A percentile compares a stretch with the other conserved stretches of the same genome.
Evolutionary conservation across 2,329 filamentous ascomycete species (phyloP).

Genomic region (Xylariaceae sp.): DNA sequence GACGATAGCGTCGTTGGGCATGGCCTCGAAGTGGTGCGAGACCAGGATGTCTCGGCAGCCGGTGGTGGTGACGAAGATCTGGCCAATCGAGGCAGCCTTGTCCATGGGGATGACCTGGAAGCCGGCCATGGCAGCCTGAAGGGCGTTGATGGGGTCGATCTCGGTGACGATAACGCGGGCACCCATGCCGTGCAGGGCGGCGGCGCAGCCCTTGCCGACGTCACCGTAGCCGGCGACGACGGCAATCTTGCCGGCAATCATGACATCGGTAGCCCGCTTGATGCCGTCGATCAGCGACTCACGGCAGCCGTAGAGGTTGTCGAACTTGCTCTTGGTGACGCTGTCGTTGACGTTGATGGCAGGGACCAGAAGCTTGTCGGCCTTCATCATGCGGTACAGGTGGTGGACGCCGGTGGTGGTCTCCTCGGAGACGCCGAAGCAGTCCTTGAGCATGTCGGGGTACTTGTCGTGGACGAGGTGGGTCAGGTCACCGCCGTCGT

Average conservation of each 20-base stretch:
- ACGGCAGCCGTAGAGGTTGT: slow-evolving; percentile 99
- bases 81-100: slow-evolving; percentile 77
- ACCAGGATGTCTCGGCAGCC: slow-evolving; percentile 97
- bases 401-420: slow-evolving; percentile 99
- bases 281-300: slow-evolving; percentile 98
- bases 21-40: slow-evolving; percentile 85
- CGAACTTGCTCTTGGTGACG: slow-evolving; percentile 99
- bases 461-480: slow-evolving; percentile 96
- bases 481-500: slow-evolving; percentile 96
- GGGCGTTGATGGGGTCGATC: slow-evolving; percentile 98
- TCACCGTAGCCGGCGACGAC: slow-evolving; percentile 98
- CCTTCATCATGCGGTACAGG: slow-evolving; percentile 96
- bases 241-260: slow-evolving; percentile 98
- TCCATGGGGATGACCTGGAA: slow-evolving; percentile 98
- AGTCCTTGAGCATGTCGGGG: slow-evolving; percentile 95
- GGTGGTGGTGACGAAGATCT: slow-evolving; percentile 99
- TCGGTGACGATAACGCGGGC: slow-evolving; percentile 94
- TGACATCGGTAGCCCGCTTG: slow-evolving; percentile 99
- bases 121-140: slow-evolving; percentile 95
- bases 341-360: slow-evolving; percentile 99
- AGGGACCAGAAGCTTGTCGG: slow-evolving; percentile 79
- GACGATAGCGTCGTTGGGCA: slow-evolving; percentile 97
- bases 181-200: slow-evolving; percentile 95
- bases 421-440: slow-evolving; percentile 98
- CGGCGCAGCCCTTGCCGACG: slow-evolving; percentile 96